Evolutionary conservation across 2,329 filamentous ascomycete genomes (phyloP), one percentile per base, ranked within the genome.

Genomic region (Cladophialophora psammophila): DNA sequence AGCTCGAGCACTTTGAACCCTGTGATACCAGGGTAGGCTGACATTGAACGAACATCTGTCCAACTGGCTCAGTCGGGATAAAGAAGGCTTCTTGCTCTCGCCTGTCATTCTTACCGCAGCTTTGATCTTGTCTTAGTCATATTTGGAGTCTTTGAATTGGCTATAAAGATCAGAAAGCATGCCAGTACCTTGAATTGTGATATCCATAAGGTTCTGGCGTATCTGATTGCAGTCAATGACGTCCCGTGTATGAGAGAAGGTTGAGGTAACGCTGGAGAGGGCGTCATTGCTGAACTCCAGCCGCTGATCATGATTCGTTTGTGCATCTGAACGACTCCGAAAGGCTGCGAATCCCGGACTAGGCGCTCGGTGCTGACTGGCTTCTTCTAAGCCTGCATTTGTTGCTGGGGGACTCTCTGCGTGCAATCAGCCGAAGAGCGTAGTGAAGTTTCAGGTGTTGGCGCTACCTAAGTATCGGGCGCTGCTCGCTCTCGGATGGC

Each of bases 81-180:
- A 63, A 63, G n/a, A 63, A 56, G 15, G 50, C 7, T 63, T 63
- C 60, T 20, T 26, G 4, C 32, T 55, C 50, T 50, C 50, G 34
- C 26, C 52, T 63, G 35, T 35, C 38, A 42, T 56, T 20, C 50
- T 42, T 18, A 48, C 60, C 3, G 35, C 60, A 56, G 50, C 35
- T 63, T 48, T 63, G 31, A 56, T 63, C 35, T 63, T 63, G 36
- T 63, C 60, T 26, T 34, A 48, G 20, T 63, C 60, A 32, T 63
- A 63, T 12, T 20, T 63, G 18, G 60, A 48, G 36, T 42, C 9
- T 34, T 55, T 31, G 38, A 56, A 56, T 45, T 56, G n/a, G 13
- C 18, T 35, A n/a, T 56, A 45, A 4, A 63, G 60, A 10, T 63
- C 50, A 20, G 60, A 56, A 38, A 63, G 38, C 52, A 54, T 48